A percentile compares a stretch with the other conserved stretches of the same genome.
These are phyloP conservation scores for Xylaria polymorpha DNA, from an alignment of 2,329 filamentous ascomycete species.

Conservation along the genomic window DNA sequence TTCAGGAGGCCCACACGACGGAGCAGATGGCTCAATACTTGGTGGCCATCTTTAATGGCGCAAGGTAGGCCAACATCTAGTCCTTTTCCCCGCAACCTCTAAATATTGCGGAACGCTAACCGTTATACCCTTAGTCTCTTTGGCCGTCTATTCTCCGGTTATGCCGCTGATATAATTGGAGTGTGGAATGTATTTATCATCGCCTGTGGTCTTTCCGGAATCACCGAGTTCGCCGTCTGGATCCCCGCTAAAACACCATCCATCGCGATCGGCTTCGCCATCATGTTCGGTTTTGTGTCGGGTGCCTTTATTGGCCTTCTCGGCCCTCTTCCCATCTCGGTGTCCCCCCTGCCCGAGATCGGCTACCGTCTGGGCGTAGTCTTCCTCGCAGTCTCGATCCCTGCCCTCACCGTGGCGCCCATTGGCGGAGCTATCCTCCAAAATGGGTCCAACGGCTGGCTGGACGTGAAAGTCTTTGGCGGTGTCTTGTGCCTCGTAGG, in stretches of 20 bases:
- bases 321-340: conserved; percentile 2
- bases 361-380: conserved; percentile 19
- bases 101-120: too few relatives aligned
- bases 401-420: conserved; percentile 14
- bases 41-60: not conserved
- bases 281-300: conserved; percentile 10
- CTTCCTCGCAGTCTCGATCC: conserved; percentile 16
- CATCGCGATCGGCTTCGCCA: not conserved
- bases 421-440: conserved; percentile 12
- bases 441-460: not conserved
- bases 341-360: conserved; percentile 11
- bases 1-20: not conserved
- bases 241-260: conserved; percentile 10
- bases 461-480: conserved; percentile 8
- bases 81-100: too few relatives aligned
- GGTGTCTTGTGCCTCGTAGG: conserved; percentile 13
- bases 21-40: not conserved
- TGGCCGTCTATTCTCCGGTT: conserved; percentile 4
- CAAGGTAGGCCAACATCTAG: not conserved
- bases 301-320: conserved; percentile 18
- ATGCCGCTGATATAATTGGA: conserved; percentile 5
- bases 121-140: not conserved
- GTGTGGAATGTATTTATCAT: conserved; percentile 20
- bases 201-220: conserved; percentile 13
- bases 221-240: conserved; percentile 14